phyloP scores from a whole-genome alignment of 768 basidiomycete genomes.

The Terana coerulea region DNA sequence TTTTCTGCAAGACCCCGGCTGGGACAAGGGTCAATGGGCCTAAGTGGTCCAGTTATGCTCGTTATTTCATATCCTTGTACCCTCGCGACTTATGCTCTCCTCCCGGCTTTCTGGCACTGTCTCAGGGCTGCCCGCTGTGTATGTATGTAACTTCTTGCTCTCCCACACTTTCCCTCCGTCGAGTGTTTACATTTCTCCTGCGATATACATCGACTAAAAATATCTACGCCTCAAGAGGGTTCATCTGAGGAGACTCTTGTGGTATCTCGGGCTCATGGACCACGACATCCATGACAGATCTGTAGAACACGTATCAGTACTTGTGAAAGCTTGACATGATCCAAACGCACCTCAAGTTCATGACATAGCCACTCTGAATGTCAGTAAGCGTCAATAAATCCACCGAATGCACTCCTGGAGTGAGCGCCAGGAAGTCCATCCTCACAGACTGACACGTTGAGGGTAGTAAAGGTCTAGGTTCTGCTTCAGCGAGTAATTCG shows the following conservation, averaged over 20 bases:
- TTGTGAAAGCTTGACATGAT: neutral
- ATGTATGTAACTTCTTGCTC: slow-evolving; percentile 5
- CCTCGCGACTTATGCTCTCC: neutral
- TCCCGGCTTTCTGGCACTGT: neutral
- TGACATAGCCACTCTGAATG: slow-evolving; percentile 64
- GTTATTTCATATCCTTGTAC: neutral
- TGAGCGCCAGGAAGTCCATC: slow-evolving; percentile 80
- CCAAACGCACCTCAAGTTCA: slow-evolving; percentile 63
- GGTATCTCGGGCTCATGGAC: slow-evolving; percentile 13
- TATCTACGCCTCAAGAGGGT: neutral
- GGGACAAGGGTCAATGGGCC: slow-evolving; percentile 81
- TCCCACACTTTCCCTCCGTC: neutral
- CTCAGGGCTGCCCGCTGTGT: neutral
- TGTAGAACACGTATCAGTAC: neutral
- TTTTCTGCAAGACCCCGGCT: slow-evolving; percentile 91
- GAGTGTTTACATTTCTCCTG: neutral
- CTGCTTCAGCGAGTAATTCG: neutral
- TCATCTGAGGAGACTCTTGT: neutral
- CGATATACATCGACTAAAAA: neutral
- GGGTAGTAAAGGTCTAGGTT: slow-evolving; percentile 66
- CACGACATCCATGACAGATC: slow-evolving; percentile 16
- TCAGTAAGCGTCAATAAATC: slow-evolving; percentile 72
- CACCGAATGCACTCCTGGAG: slow-evolving; percentile 76
- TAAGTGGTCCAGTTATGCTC: slow-evolving; percentile 28
- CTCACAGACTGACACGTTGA: slow-evolving; percentile 82